Base-by-base conservation (phyloP, 169 alveolate genomes). In the Eimeria acervulina region DNA sequence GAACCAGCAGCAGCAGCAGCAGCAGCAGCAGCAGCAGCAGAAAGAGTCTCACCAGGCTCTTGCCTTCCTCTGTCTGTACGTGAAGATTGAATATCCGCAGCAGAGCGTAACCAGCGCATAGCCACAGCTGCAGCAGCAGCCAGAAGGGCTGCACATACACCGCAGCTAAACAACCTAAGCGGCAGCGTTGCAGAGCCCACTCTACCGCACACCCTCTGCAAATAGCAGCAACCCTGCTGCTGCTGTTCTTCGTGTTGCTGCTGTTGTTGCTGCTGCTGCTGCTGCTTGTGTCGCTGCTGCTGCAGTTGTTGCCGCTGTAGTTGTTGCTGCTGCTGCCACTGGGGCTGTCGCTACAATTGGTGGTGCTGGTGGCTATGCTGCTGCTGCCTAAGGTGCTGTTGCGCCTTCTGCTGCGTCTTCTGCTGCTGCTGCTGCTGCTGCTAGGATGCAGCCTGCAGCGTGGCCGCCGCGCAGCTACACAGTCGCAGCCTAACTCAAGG, bases 41-140 rank as follows among this genome's bases (percentile, higher is more conserved):
- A 13, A 63, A 21, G 38, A 3, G 33, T 15, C 66, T 42, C 44
- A 80, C 89, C 21, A 80, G 66, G 89, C 66, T 80, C 36, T 80
- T 80, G 19, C 66, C 89, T 42, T 80, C 68, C 36, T 80, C 89
- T 10, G 89, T 44, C 19, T 80, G 31, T 6, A 42, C n/a, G 66
- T 80, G 89, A 12, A 80, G 89, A 15, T 80, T 36, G 40, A 80
- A 3, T 28, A 23, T 10, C 26, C 89, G 89, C 68, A 80, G 36
- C 68, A 80, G 66, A 12, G 89, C 66, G 10, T 40, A 38, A 66
- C 89, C 89, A 0, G 23, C 36, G 89, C 89, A 80, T 13, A 40
- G 68, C 68, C 26, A 21, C 59, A 38, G 38, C 89, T 40, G 89
- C 68, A 42, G 89, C 89, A 80, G 89, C 89, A 80, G 89, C 89